Percentiles rank a stretch among this genome's conserved stretches.
Conservation (phyloP, 176 grass and related monocot genomes). For the Dendrocalamus sinicus region DNA sequence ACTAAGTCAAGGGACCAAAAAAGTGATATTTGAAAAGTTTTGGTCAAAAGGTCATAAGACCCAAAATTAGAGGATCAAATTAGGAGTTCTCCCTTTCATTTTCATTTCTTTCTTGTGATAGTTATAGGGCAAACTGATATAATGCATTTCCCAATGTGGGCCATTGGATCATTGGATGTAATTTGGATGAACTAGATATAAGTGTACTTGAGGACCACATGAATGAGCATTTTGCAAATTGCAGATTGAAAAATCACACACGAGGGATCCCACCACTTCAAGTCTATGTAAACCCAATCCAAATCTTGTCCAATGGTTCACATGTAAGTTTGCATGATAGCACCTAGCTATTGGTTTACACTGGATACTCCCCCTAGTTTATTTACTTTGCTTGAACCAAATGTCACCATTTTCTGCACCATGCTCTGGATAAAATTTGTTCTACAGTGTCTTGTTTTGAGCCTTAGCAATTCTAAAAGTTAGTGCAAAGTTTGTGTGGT, state of each 20-base stretch:
- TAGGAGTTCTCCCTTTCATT: not conserved
- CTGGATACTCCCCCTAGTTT: not conserved
- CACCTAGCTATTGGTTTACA: not conserved
- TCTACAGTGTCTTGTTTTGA: conserved; percentile 2
- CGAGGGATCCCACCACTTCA: not conserved
- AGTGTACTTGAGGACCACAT: not conserved
- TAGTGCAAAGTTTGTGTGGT: conserved; percentile 1
- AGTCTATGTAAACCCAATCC: not conserved
- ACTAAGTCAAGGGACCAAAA: too few relatives aligned
- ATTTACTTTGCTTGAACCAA: conserved; percentile 16
- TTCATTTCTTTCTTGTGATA: not conserved
- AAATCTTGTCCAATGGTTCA: not conserved
- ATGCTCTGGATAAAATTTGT: conserved; percentile 6
- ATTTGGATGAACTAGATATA: conserved; percentile 6
- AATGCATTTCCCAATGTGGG: too few relatives aligned
- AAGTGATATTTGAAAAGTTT: not conserved
- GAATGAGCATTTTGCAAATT: not conserved
- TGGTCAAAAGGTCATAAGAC: not conserved
- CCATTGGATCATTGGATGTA: not conserved
- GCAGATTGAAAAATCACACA: not conserved
- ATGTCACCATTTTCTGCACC: not conserved
- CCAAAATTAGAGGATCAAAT: not conserved
- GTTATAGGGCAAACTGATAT: not conserved
- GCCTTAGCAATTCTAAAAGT: not conserved
- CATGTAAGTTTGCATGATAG: not conserved